Conservation (phyloP, 2,329 filamentous ascomycete species). For the Epichloe amarillans region DNA sequence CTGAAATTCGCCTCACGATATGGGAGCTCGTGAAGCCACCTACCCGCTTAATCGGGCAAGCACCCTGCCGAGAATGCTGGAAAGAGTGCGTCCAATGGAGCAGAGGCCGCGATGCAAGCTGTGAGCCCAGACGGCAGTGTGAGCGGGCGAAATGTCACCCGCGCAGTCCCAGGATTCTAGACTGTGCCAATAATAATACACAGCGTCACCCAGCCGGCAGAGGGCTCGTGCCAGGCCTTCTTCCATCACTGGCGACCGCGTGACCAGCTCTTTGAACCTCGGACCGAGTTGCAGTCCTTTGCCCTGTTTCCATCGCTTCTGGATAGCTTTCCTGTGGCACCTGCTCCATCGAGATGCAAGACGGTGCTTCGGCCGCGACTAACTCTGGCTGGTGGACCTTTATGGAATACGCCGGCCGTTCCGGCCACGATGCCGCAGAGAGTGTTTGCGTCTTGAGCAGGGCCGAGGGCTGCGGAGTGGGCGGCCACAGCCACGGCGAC, state of each 20-base stretch:
- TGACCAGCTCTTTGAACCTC: not conserved
- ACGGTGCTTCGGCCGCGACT: not conserved
- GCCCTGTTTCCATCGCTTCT: not conserved
- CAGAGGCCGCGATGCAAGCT: not conserved
- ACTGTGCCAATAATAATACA: conserved; percentile 1
- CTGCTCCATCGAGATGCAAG: not conserved
- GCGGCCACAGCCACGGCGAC: not conserved
- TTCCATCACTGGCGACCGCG: conserved; percentile 2
- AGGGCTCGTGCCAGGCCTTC: conserved; percentile 1
- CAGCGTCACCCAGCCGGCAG: not conserved
- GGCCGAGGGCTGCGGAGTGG: not conserved
- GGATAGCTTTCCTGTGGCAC: conserved; percentile 5
- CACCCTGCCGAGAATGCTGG: conserved; percentile 4
- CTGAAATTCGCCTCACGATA: conserved; percentile 2
- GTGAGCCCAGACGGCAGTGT: not conserved
- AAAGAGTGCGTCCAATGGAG: not conserved
- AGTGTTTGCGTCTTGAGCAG: conserved; percentile 1
- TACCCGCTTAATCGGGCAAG: conserved; percentile 3
- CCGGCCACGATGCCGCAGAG: not conserved
- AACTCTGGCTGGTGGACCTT: conserved; percentile 1
- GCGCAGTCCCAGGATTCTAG: not conserved
- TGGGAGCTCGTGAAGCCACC: conserved; percentile 4
- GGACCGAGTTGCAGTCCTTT: not conserved
- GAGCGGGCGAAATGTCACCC: conserved; percentile 8
- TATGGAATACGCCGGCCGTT: conserved; percentile 1